Evolutionary conservation across 257 asterid species (phyloP).

Genomic region (Gardenia jasminoides): DNA sequence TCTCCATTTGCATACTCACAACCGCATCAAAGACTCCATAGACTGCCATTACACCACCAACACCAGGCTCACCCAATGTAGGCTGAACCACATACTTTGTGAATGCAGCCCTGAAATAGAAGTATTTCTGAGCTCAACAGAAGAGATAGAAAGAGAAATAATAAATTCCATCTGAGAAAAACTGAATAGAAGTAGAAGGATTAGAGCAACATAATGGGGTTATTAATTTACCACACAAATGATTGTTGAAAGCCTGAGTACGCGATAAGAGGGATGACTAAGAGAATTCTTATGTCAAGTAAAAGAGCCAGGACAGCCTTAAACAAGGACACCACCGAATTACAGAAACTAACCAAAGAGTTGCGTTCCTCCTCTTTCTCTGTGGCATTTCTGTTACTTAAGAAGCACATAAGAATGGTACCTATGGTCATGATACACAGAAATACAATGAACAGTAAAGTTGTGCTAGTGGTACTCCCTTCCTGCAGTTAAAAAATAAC

Average conservation of each 20-base stretch:
- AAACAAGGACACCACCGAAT: conserved; percentile 57
- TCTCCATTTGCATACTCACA: conserved; percentile 46
- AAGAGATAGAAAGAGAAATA: conserved; percentile 5
- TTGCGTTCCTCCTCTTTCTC: conserved; percentile 47
- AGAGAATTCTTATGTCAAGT: conserved; percentile 63
- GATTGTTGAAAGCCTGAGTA: conserved; percentile 97
- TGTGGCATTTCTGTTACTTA: conserved; percentile 64
- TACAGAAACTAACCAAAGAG: conserved; percentile 41
- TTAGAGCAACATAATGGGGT: background rate
- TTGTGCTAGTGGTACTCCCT: conserved; percentile 79
- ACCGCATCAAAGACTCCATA: conserved; percentile 85
- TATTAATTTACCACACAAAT: conserved; percentile 68
- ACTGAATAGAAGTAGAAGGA: background rate
- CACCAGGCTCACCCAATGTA: conserved; percentile 78
- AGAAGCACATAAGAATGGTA: conserved; percentile 77
- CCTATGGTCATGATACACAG: conserved; percentile 76
- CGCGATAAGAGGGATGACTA: conserved; percentile 83
- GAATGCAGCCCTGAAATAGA: conserved; percentile 68
- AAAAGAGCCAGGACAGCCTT: conserved; percentile 55
- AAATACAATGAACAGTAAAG: conserved; percentile 69
- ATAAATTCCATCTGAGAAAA: background rate
- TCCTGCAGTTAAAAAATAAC: conserved; percentile 49
- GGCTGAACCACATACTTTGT: conserved; percentile 82
- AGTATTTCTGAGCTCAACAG: background rate
- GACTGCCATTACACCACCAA: conserved; percentile 94